Percentiles rank a stretch among this genome's conserved stretches.
phyloP scores from a whole-genome alignment of 139 green algal species.

The Spirogloea muscicola region DNA sequence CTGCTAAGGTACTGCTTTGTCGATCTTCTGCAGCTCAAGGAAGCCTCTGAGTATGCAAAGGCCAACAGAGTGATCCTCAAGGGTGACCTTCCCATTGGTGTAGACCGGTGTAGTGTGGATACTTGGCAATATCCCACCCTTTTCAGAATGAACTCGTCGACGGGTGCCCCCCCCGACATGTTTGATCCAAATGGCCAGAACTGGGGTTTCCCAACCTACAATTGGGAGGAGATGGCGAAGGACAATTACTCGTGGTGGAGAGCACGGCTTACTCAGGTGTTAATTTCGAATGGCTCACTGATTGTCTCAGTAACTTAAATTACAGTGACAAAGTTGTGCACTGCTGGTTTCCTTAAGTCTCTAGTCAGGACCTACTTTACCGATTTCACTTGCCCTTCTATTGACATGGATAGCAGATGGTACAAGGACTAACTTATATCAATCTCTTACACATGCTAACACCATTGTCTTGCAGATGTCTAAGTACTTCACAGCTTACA shows the following conservation, averaged over 20 bases:
- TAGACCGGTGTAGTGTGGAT: slow-evolving; percentile 90
- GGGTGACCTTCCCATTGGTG: slow-evolving; percentile 94
- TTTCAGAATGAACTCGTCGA: slow-evolving; percentile 86
- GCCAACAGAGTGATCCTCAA: slow-evolving; percentile 77
- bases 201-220: slow-evolving; percentile 97
- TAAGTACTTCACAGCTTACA: slow-evolving; percentile 90
- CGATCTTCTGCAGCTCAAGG: slow-evolving; percentile 60
- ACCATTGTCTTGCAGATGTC: too few species aligned
- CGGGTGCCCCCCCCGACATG: slow-evolving; percentile 83
- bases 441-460: too few species aligned
- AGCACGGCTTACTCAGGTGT: slow-evolving; percentile 61
- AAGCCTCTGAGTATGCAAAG: slow-evolving; percentile 63
- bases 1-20: background rate
- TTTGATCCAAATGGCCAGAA: slow-evolving; percentile 87
- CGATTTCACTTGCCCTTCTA: too few species aligned
- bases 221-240: slow-evolving; percentile 90
- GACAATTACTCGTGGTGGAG: slow-evolving; percentile 88
- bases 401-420: too few species aligned
- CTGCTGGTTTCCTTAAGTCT: too few species aligned
- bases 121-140: slow-evolving; percentile 77
- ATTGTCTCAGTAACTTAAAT: too few species aligned
- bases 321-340: too few species aligned
- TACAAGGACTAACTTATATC: too few species aligned
- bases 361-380: too few species aligned
- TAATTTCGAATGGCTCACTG: too few species aligned